Base-by-base conservation (phyloP, 148 eudicot species). In the Spergularia bocconei region DNA sequence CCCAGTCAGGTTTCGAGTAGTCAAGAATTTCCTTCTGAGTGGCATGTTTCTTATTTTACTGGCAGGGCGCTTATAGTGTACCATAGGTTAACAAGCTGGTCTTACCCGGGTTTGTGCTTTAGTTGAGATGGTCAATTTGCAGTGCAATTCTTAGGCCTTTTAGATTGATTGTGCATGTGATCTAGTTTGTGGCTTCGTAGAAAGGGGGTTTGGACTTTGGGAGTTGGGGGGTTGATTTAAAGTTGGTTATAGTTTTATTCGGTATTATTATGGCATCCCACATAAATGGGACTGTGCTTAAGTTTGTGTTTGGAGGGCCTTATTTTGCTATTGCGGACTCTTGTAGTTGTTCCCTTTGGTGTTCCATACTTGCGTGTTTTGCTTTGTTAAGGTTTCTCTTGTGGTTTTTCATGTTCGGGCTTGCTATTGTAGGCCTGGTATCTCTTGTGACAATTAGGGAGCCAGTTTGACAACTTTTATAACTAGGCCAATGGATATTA, bases 11-110 rank as follows among this genome's bases (percentile, higher is more conserved):
- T 72, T 19, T 67, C 56, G 29, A 51, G 51, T 71, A 58, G 77
- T 76, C 77, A 60, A 76, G 73, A 76, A 81, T 21, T 59, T 76
- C 74, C 80, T 81, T 79, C 80, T 81, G 80, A 77, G 63, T 81
- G 83, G 77, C 83, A 72, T 12, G 6, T 55, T 68, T 39, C 39
- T 59, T 59, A 50, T 10, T 23, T 6, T 36, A 13, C n/a, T 20
- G 21, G 63, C 70, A 70, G 75, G 69, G 38, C 54, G 59, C 63
- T 69, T 61, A 68, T 41, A 25, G 25, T 48, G 50, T 11, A 44
- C 47, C 48, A 41, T 15, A 19, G 69, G 61, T 67, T 58, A 57
- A 68, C 17, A 2, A 62, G 53, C 57, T 67, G 68, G 41, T 69
- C 59, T 52, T 15, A 68, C 39, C 1, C 4, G 12, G 21, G 41